phyloP scores from a whole-genome alignment of 371 early-diverging fungal genomes.

The Mucor mucedo region DNA sequence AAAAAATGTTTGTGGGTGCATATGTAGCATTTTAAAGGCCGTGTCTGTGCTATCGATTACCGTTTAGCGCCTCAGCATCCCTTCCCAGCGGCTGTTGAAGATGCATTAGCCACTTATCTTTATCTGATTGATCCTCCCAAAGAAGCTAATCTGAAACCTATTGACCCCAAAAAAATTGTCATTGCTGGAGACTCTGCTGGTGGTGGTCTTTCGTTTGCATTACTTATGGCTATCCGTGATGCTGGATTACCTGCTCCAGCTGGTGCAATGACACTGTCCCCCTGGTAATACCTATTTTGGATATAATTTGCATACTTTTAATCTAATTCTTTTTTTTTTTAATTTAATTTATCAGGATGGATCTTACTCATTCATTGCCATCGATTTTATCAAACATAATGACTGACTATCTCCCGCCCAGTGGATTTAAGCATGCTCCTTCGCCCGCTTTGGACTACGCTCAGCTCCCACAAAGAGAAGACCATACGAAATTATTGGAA shows the following conservation, averaged over 20 bases:
- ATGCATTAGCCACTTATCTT: conserved; percentile 76
- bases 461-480: conserved; percentile 29
- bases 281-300: conserved; percentile 44
- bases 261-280: conserved; percentile 51
- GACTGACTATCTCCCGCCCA: conserved; percentile 67
- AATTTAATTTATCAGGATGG: conserved; percentile 46
- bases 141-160: conserved; percentile 33
- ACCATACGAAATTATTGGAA: conserved; percentile 10
- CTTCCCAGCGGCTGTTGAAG: conserved; percentile 84
- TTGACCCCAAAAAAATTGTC: conserved; percentile 70
- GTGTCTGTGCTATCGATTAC: conserved; percentile 69
- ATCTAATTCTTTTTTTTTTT: neutral
- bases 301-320: neutral
- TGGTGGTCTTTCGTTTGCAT: conserved; percentile 60
- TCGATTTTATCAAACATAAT: conserved; percentile 61
- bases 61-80: conserved; percentile 83
- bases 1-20: neutral
- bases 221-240: conserved; percentile 58
- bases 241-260: conserved; percentile 55
- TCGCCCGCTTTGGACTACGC: conserved; percentile 47
- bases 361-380: conserved; percentile 69
- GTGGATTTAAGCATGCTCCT: conserved; percentile 53
- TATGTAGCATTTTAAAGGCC: conserved; percentile 31
- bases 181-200: conserved; percentile 87
- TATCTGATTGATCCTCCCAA: conserved; percentile 66